Conservation (phyloP, 768 basidiomycete species). For the Erythrobasidium yunnanense region DNA sequence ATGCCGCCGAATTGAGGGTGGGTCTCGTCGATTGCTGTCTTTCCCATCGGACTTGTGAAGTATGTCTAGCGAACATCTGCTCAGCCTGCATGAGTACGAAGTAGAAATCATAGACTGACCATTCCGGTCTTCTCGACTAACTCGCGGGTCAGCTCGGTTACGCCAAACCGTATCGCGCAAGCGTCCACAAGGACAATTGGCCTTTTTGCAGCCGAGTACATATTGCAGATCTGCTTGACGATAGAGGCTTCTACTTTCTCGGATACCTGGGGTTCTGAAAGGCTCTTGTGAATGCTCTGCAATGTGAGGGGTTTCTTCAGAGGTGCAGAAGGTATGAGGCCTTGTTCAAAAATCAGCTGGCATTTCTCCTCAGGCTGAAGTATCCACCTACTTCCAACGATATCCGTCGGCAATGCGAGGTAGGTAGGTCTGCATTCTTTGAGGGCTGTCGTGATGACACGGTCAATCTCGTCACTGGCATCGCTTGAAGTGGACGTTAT, state of each 20-base stretch:
- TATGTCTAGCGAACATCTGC: conserved; percentile 5
- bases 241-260: conserved; percentile 53
- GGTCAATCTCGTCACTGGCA: conserved; percentile 28
- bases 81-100: not conserved
- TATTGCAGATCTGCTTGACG: conserved; percentile 58
- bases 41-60: conserved; percentile 48
- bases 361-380: too few relatives aligned
- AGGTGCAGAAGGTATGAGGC: conserved; percentile 55
- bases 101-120: not conserved
- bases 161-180: conserved; percentile 63
- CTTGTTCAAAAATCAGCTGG: not conserved
- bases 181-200: conserved; percentile 68
- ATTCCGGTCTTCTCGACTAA: conserved; percentile 57
- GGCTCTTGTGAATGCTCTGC: conserved; percentile 40
- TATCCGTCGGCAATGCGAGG: conserved; percentile 70
- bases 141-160: conserved; percentile 53
- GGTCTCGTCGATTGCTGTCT: conserved; percentile 60
- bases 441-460: conserved; percentile 14
- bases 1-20: conserved; percentile 70
- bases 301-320: conserved; percentile 49
- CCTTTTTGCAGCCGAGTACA: conserved; percentile 52
- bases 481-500: not conserved
- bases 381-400: conserved; percentile 46
- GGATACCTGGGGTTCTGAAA: conserved; percentile 22
- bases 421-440: conserved; percentile 72